Evolutionary conservation across 176 grass and related monocot species (phyloP).

Genomic region (Rhynchospora breviuscula): DNA sequence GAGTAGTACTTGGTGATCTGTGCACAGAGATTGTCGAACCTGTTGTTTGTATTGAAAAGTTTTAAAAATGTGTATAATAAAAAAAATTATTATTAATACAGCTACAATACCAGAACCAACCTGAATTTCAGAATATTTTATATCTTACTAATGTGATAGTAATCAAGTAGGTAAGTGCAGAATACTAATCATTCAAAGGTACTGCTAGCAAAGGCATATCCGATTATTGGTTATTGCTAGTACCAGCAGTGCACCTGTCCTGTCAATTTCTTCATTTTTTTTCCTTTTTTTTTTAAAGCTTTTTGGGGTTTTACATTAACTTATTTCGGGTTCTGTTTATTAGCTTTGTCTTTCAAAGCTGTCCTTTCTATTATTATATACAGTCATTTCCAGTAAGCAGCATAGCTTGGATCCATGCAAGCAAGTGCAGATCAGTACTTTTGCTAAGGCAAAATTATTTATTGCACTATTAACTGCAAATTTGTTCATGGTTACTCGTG

Average conservation of each 20-base stretch:
- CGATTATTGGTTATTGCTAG: background rate
- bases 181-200: background rate
- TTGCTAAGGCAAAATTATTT: background rate
- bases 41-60: background rate
- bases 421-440: background rate
- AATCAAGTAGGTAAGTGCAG: background rate
- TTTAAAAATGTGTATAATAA: background rate
- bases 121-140: background rate
- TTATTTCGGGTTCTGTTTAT: background rate
- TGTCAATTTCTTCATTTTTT: background rate
- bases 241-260: background rate
- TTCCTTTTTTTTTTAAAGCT: background rate
- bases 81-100: background rate
- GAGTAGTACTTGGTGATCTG: conserved; percentile 78
- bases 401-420: background rate
- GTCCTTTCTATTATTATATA: background rate
- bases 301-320: background rate
- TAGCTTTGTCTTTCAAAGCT: background rate
- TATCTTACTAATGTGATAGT: background rate
- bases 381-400: background rate
- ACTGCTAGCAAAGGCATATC: background rate
- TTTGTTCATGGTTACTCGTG: background rate
- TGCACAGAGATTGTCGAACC: conserved; percentile 62
- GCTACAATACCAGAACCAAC: background rate
- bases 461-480: background rate